Base-by-base conservation (phyloP, 78 protist species). In the Bigelowiella natans region DNA sequence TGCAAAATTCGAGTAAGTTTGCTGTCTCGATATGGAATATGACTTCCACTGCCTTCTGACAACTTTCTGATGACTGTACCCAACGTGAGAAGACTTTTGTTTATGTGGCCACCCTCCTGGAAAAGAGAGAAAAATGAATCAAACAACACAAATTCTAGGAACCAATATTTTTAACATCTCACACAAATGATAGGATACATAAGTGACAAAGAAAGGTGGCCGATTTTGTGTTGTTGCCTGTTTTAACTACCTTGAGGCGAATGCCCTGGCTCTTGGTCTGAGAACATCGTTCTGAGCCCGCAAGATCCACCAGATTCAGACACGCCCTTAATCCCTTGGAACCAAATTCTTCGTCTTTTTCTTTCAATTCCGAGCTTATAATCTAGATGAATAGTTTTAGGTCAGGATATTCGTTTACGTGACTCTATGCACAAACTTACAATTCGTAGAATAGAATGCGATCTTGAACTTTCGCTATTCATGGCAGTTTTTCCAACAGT, bases 381-480 rank as follows among this genome's bases (percentile, higher is more conserved):
- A 51, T 18, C 73, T 51, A 51, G 73, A 18, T n/a, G 73, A 26
- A 51, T 51, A 51, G 73, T 26, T 7, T 7, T 51, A 51, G 18
- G 73, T 51, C 34, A 7, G 73, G 18, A 51, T 51, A 51, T 18
- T 26, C 73, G 18, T 7, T 18, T 51, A 18, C 39, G 26, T 38
- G 88, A 83, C 28, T 31, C 90, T 0, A 88, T 31, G 51, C 93
- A 64, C 85, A 93, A 93, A 11, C 94, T 85, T 29, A 93, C 85
- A 38, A 96, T 30, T 7, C 95, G 89, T 86, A 96, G 95, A 51
- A 97, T 92, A 34, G 96, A 90, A 94, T 97, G 98, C 30, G 97
- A 95, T 34, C 98, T 93, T 34, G 92, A 64, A 86, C 94, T 90
- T 1, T 38, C 90, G 29, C 94, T 95, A 92, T 97, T 96, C 97